Evolutionary conservation across 306 rosid genomes (phyloP).

Genomic region (Aeschynomene evenia): DNA sequence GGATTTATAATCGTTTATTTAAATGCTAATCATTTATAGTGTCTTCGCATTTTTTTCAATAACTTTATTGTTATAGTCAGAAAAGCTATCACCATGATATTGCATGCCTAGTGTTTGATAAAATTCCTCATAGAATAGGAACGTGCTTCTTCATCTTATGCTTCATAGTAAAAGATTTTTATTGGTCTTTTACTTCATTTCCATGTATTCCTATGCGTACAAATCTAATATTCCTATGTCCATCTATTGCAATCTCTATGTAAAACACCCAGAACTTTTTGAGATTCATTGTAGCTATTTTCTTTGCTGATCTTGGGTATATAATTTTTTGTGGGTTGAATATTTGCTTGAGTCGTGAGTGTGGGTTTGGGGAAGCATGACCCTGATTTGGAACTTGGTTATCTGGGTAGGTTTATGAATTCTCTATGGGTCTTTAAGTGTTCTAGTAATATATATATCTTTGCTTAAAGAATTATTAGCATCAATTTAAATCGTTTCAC

Average conservation of each 20-base stretch:
- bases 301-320: neutral
- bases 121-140: neutral
- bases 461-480: neutral
- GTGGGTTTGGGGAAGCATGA: neutral
- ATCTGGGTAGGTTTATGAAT: neutral
- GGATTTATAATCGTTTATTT: neutral
- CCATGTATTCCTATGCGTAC: neutral
- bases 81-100: neutral
- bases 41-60: neutral
- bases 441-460: too few relatives aligned
- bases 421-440: too few relatives aligned
- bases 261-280: neutral
- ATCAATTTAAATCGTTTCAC: neutral
- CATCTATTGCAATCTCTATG: neutral
- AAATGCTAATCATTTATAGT: neutral
- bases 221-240: neutral
- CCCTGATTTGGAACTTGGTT: neutral
- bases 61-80: neutral
- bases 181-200: neutral
- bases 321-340: neutral
- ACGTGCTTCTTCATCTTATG: neutral
- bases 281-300: neutral
- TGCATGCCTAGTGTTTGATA: slow-evolving; percentile 2
- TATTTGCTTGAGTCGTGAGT: neutral
- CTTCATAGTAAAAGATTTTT: neutral